Evolutionary conservation across 2,329 filamentous ascomycete species (phyloP), one percentile per base, ranked within the genome.

Genomic region (Phyllachora maydis): DNA sequence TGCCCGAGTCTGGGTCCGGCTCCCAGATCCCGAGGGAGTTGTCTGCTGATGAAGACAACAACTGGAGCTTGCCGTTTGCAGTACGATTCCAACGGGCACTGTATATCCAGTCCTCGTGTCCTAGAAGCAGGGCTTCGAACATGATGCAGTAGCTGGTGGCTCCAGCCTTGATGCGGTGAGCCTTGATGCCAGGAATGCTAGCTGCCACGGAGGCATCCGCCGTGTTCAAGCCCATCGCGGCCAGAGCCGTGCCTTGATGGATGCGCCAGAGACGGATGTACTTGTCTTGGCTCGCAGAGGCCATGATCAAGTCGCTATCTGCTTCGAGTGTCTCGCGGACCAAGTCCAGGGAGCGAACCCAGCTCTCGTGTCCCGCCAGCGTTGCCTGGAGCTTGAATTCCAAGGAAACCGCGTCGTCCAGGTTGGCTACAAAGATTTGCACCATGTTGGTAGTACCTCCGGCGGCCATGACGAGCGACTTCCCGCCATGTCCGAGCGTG

Each of bases 61-160:
- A 63, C 35, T 76, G 78, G 8, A 76, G 55, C 28, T 59, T 65
- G 11, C 42, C 49, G 23, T 45, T 47, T 28, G 31, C 24, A 2
- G 20, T 53, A 43, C 5, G 56, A 28, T 64, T 61, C 83, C 83
- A 93, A 26, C 59, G 57, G 2, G 78, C 72, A 26, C 77, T 90
- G 47, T 92, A 95, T 27, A 98, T 85, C 88, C 88, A 98, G 40
- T 98, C 88, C 42, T 98, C 88, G 40, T 98, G 88, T 6, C 88
- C 88, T 3, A 98, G 64, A 5, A 98, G 61, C 3, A 98, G 56
- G 1, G 88, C 88, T 45, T 98, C 88, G 35, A 98, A 95, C 0
- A 82, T 91, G 26, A 92, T 59, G 5, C 75, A 77, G 45, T 77
- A 85, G 33, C 73, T 71, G 4, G 53, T 55, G 1, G 49, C 56